These are phyloP conservation scores for Colletotrichum spinosum DNA, from an alignment of 2,329 filamentous ascomycete genomes.

Conservation along the genomic window DNA sequence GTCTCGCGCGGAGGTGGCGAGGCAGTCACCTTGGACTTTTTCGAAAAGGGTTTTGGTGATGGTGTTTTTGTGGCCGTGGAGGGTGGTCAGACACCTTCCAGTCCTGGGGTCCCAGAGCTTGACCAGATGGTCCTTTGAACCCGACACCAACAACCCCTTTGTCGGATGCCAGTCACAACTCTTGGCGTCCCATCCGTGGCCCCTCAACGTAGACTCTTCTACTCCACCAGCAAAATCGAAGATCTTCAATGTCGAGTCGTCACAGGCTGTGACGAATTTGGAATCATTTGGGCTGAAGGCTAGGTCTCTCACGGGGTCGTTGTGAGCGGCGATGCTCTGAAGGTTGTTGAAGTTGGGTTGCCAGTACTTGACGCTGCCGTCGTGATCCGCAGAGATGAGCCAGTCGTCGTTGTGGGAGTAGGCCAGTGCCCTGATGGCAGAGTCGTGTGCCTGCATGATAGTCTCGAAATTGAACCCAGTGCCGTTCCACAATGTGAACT, in stretches of 20 bases:
- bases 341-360: slow-evolving; percentile 99
- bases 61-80: slow-evolving; percentile 97
- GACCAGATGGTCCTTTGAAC: slow-evolving; percentile 96
- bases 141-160: slow-evolving; percentile 93
- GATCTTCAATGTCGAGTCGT: slow-evolving; percentile 93
- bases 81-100: slow-evolving; percentile 88
- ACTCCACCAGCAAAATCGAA: slow-evolving; percentile 92
- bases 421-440: slow-evolving; percentile 81
- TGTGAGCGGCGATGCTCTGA: slow-evolving; percentile 91
- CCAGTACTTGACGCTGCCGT: slow-evolving; percentile 97
- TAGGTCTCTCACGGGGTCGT: slow-evolving; percentile 89
- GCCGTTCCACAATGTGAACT: slow-evolving; percentile 99
- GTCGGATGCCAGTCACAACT: slow-evolving; percentile 97
- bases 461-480: slow-evolving; percentile 99
- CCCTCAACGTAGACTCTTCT: slow-evolving; percentile 85
- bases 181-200: slow-evolving; percentile 99
- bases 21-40: slow-evolving; percentile 81
- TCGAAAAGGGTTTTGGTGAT: slow-evolving; percentile 95
- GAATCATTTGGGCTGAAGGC: slow-evolving; percentile 94
- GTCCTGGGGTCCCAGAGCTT: slow-evolving; percentile 99
- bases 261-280: slow-evolving; percentile 96
- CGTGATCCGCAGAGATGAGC: slow-evolving; percentile 95
- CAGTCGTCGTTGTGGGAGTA: slow-evolving; percentile 98
- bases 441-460: slow-evolving; percentile 97
- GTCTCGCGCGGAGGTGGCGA: slow-evolving; percentile 93